phyloP scores from a whole-genome alignment of 805 yeast species.

The Metschnikowia dekortorum region DNA sequence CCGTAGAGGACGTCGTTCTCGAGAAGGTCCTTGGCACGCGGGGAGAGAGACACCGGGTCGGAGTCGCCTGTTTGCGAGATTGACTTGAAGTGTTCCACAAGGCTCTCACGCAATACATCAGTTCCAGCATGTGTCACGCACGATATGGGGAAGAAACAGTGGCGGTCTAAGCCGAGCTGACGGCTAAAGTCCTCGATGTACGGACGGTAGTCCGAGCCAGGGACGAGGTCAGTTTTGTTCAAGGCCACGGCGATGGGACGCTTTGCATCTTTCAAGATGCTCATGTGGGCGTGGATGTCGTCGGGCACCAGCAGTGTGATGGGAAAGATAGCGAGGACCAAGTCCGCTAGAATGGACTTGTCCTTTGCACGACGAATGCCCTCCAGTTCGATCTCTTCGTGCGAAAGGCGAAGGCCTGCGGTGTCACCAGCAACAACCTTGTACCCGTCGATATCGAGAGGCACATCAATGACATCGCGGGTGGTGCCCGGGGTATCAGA shows the following conservation, averaged over 20 bases:
- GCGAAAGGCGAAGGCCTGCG: constrained; percentile 71
- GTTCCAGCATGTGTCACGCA: constrained; percentile 60
- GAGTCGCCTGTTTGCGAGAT: constrained; percentile 47
- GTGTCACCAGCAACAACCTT: constrained; percentile 87
- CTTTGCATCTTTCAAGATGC: constrained; percentile 22
- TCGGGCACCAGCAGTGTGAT: constrained; percentile 23
- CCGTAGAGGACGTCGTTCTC: constrained; percentile 74
- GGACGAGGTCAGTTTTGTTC: constrained; percentile 57
- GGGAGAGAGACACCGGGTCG: constrained; percentile 70
- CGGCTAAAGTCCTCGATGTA: constrained; percentile 5
- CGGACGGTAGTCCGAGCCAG: constrained; percentile 8
- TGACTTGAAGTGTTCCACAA: constrained; percentile 45
- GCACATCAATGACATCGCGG: constrained; percentile 78
- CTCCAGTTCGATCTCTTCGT: constrained; percentile 56
- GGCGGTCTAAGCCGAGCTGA: constrained; percentile 13
- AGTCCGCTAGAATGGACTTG: constrained; percentile 57
- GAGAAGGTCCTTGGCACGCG: constrained; percentile 71
- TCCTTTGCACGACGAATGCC: constrained; percentile 77
- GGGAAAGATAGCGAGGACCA: constrained; percentile 64
- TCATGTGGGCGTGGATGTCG: constrained; percentile 39
- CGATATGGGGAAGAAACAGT: constrained; percentile 43
- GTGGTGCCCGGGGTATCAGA: constrained; percentile 93
- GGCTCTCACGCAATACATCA: constrained; percentile 32
- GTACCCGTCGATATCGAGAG: constrained; percentile 76
- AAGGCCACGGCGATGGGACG: constrained; percentile 42